Conservation (phyloP, 345 rosid species). For the Melaleuca quinquenervia region DNA sequence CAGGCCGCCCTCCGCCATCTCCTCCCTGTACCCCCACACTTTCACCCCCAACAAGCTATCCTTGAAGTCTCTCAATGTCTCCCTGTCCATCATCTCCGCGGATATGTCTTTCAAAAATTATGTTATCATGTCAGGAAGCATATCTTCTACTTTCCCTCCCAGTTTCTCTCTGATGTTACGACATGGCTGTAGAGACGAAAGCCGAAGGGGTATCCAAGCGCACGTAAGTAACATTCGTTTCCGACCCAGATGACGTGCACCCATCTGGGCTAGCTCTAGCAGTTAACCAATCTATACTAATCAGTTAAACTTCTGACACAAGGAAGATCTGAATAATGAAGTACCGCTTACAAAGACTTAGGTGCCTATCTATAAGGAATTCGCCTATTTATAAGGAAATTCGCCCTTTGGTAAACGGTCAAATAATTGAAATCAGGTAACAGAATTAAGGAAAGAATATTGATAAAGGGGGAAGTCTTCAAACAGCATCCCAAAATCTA, state of each 20-base stretch:
- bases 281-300: background rate
- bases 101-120: background rate
- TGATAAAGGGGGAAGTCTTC: too few relatives aligned
- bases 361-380: too few relatives aligned
- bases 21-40: background rate
- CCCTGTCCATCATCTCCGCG: background rate
- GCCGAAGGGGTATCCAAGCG: background rate
- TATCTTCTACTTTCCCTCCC: background rate
- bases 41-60: background rate
- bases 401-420: too few relatives aligned
- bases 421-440: too few relatives aligned
- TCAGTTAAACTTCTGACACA: too few relatives aligned
- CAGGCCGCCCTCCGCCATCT: slow-evolving; percentile 1
- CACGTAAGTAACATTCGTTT: background rate
- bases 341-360: too few relatives aligned
- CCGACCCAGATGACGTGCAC: too few relatives aligned
- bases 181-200: background rate
- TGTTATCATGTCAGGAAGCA: background rate
- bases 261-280: too few relatives aligned
- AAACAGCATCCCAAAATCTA: too few relatives aligned
- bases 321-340: too few relatives aligned
- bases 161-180: background rate
- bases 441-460: too few relatives aligned
- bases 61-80: background rate
- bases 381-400: too few relatives aligned